phyloP scores from a whole-genome alignment of 768 basidiomycete genomes.

The Hydnomerulius pinastri region DNA sequence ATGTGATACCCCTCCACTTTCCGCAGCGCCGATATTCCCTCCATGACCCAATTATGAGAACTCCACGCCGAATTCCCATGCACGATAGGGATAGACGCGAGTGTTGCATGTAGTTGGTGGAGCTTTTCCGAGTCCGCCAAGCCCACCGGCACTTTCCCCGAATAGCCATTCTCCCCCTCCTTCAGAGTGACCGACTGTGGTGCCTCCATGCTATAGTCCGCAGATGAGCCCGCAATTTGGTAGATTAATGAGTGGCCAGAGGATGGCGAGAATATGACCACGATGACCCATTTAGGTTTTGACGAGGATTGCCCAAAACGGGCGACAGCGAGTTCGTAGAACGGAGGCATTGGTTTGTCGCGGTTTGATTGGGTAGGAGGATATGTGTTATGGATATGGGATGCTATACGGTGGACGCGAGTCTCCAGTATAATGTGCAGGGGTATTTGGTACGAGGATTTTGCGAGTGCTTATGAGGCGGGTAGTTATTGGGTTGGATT shows the following conservation, averaged over 20 bases:
- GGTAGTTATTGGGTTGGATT: neutral
- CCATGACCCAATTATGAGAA: conserved; percentile 34
- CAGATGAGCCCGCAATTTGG: conserved; percentile 29
- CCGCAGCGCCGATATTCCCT: conserved; percentile 29
- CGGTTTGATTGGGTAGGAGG: conserved; percentile 3
- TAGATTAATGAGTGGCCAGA: conserved; percentile 33
- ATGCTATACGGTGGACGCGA: conserved; percentile 1
- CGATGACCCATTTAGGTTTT: conserved; percentile 28
- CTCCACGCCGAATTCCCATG: conserved; percentile 30
- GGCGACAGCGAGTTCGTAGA: conserved; percentile 34
- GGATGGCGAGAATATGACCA: conserved; percentile 27
- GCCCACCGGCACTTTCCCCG: conserved; percentile 24
- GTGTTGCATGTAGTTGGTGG: conserved; percentile 28
- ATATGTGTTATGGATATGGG: neutral
- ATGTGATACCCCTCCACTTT: conserved; percentile 29
- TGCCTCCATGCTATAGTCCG: conserved; percentile 32
- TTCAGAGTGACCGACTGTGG: conserved; percentile 35
- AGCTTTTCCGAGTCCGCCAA: conserved; percentile 30
- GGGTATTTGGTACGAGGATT: neutral
- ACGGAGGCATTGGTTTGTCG: conserved; percentile 29
- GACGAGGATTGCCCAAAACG: conserved; percentile 26
- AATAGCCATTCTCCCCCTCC: conserved; percentile 30
- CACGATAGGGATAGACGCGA: conserved; percentile 25
- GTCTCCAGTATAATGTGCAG: neutral
- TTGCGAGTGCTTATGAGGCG: neutral